These are phyloP conservation scores for Sugiyamaella smithiae DNA, from an alignment of 805 yeast species.

Conservation along the genomic window DNA sequence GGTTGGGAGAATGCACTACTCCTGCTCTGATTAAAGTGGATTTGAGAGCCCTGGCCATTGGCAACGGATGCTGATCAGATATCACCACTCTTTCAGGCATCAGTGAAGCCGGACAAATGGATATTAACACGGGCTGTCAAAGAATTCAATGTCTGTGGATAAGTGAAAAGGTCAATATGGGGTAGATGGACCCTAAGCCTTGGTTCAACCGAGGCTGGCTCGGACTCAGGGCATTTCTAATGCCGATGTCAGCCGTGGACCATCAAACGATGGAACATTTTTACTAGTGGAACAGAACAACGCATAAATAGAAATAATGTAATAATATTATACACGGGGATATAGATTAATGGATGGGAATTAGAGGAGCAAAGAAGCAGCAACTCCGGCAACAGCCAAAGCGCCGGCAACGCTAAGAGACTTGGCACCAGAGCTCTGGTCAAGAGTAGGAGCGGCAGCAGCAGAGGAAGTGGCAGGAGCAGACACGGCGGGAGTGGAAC, in stretches of 20 bases:
- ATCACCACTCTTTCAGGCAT: not conserved
- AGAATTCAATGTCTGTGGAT: not conserved
- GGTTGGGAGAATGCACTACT: not conserved
- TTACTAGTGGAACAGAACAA: too few species aligned
- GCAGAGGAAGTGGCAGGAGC: constrained; percentile 2
- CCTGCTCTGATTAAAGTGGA: not conserved
- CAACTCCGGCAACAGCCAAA: constrained; percentile 2
- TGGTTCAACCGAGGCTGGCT: not conserved
- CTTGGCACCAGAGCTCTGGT: constrained; percentile 14
- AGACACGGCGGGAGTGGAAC: not conserved
- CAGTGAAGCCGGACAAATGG: too few species aligned
- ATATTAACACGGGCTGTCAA: too few species aligned
- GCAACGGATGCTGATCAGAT: not conserved
- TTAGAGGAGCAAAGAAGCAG: constrained; percentile 7
- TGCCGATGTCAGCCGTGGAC: not conserved
- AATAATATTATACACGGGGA: too few species aligned
- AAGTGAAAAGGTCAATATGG: constrained; percentile 1
- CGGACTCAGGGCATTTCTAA: too few species aligned
- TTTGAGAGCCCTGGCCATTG: not conserved
- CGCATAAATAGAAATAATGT: too few species aligned
- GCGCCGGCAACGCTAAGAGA: constrained; percentile 5
- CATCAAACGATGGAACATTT: too few species aligned
- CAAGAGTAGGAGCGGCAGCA: constrained; percentile 5
- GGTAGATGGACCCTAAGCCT: constrained; percentile 2
- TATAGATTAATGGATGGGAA: too few species aligned